A percentile compares a stretch with the other conserved stretches of the same genome.
These are phyloP conservation scores for Aspergillus piperis DNA, from an alignment of 2,329 filamentous ascomycete species.

Conservation along the genomic window DNA sequence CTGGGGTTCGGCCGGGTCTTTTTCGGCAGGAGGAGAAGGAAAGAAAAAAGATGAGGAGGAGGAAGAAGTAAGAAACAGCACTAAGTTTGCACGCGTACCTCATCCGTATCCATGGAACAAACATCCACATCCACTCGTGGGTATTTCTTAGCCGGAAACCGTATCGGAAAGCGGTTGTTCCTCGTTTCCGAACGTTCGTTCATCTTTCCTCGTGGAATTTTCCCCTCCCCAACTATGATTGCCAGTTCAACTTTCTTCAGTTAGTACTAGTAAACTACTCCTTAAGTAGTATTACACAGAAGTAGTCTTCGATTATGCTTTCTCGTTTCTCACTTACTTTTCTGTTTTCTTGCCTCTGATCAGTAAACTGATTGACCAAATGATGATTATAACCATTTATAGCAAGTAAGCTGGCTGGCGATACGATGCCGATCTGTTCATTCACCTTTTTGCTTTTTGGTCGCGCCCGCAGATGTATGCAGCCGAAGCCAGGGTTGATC, in stretches of 20 bases:
- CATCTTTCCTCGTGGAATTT: background rate
- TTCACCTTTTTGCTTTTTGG: background rate
- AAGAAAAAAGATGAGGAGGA: no score
- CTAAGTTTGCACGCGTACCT: no score
- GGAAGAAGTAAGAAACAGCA: no score
- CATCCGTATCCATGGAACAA: background rate
- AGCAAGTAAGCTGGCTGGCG: no score
- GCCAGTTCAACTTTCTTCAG: background rate
- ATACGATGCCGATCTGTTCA: background rate
- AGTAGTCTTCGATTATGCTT: no score
- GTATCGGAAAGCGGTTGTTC: background rate
- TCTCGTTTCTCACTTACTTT: background rate
- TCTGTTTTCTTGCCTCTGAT: background rate
- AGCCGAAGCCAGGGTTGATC: background rate
- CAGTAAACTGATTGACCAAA: background rate
- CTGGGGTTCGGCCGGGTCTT: slow-evolving; percentile 1
- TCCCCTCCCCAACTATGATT: background rate
- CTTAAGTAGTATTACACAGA: no score
- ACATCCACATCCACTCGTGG: background rate
- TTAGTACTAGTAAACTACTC: background rate
- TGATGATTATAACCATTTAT: background rate
- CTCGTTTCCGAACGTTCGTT: background rate
- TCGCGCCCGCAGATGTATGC: slow-evolving; percentile 2
- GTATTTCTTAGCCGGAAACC: background rate
- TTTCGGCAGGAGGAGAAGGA: background rate